phyloP scores from a whole-genome alignment of 495 filamentous ascomycete genomes.

The Aspergillus carlsbadensis region DNA sequence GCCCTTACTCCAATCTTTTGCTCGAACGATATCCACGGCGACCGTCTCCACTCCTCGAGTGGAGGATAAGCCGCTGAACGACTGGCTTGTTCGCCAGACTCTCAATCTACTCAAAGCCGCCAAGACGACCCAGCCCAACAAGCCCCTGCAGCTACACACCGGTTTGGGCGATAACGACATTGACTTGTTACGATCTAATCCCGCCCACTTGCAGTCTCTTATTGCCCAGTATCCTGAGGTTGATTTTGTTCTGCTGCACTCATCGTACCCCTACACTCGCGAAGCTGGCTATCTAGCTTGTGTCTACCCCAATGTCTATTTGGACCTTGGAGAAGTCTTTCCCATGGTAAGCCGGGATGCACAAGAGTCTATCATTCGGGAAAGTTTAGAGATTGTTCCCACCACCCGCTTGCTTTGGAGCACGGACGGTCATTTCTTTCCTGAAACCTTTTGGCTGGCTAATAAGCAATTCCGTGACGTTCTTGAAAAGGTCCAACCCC shows the following conservation, averaged over 20 bases:
- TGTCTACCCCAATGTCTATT: slow-evolving; percentile 79
- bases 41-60: slow-evolving; percentile 49
- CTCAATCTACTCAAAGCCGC: slow-evolving; percentile 30
- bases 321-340: slow-evolving; percentile 86
- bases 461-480: slow-evolving; percentile 76
- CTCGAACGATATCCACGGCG: slow-evolving; percentile 26
- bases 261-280: slow-evolving; percentile 80
- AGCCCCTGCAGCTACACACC: slow-evolving; percentile 85
- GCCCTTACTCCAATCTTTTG: slow-evolving; percentile 29
- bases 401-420: slow-evolving; percentile 80
- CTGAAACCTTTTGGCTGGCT: slow-evolving; percentile 80
- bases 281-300: slow-evolving; percentile 81
- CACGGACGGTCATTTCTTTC: slow-evolving; percentile 80
- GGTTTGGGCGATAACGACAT: slow-evolving; percentile 87
- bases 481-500: slow-evolving; percentile 54
- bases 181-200: slow-evolving; percentile 65
- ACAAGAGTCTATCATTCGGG: slow-evolving; percentile 68
- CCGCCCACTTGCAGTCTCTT: slow-evolving; percentile 72
- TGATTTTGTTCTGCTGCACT: slow-evolving; percentile 78
- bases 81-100: slow-evolving; percentile 60
- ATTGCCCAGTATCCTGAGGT: slow-evolving; percentile 67
- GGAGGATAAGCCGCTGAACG: slow-evolving; percentile 61
- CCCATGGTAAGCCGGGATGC: slow-evolving; percentile 78
- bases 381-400: slow-evolving; percentile 76
- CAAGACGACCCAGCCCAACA: slow-evolving; percentile 36